Percentiles rank a stretch among this genome's conserved stretches.
phyloP scores from a whole-genome alignment of 257 asterid species.

The Nicotiana paniculata region DNA sequence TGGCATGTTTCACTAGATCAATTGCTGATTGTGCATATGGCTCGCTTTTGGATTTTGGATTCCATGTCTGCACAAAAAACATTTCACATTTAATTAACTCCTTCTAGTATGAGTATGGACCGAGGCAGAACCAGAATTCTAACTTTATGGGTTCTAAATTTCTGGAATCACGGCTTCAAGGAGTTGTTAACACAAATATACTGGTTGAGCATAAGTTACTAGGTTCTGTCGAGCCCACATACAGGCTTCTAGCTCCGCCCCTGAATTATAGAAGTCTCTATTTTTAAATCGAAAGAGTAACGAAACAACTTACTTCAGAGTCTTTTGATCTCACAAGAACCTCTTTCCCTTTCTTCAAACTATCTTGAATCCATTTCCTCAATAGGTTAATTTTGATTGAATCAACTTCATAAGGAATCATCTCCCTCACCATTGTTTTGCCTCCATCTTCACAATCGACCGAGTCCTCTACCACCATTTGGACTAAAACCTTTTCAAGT shows the following conservation, averaged over 20 bases:
- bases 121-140: too few species aligned
- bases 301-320: slow-evolving; percentile 52
- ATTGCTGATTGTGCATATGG: slow-evolving; percentile 80
- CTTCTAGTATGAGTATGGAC: too few species aligned
- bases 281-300: not conserved
- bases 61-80: slow-evolving; percentile 62
- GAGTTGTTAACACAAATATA: too few species aligned
- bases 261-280: not conserved
- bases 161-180: too few species aligned
- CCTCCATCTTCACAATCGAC: slow-evolving; percentile 85
- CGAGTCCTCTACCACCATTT: slow-evolving; percentile 75
- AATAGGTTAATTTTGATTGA: slow-evolving; percentile 38
- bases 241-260: too few species aligned
- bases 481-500: slow-evolving; percentile 68
- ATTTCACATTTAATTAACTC: not conserved
- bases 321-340: slow-evolving; percentile 57
- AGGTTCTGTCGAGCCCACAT: too few species aligned
- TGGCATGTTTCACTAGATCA: slow-evolving; percentile 48
- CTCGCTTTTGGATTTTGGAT: slow-evolving; percentile 86
- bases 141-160: too few species aligned
- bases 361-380: slow-evolving; percentile 84
- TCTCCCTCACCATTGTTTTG: slow-evolving; percentile 74
- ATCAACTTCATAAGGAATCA: slow-evolving; percentile 81
- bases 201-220: too few species aligned
- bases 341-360: slow-evolving; percentile 62